Conservation (phyloP, 345 rosid species). For the Rhizophora mangle region DNA sequence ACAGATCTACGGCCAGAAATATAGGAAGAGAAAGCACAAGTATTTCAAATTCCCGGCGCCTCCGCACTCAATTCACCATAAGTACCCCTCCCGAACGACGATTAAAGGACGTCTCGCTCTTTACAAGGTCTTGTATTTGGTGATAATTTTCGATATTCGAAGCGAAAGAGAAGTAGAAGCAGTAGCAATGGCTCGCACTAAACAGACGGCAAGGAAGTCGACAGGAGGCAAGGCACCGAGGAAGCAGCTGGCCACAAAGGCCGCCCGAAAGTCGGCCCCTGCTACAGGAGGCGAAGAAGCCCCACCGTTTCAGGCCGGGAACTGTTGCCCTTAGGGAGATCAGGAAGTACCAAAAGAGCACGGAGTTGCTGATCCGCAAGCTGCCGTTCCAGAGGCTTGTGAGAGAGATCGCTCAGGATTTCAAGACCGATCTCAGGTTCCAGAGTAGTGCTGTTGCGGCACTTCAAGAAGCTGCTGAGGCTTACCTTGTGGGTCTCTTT, state of each 20-base stretch:
- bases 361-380: neutral
- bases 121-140: neutral
- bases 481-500: neutral
- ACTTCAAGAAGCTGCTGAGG: neutral
- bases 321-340: constrained; percentile 16
- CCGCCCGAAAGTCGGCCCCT: constrained; percentile 15
- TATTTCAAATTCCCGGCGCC: neutral
- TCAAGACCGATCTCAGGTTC: constrained; percentile 3
- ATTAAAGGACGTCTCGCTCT: neutral
- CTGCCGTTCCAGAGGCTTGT: neutral
- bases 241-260: constrained; percentile 18
- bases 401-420: neutral
- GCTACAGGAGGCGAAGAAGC: constrained; percentile 8
- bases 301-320: constrained; percentile 15
- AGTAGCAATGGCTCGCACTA: constrained; percentile 7
- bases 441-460: neutral
- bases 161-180: neutral
- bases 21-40: neutral
- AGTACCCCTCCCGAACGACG: neutral
- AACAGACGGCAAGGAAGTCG: constrained; percentile 12
- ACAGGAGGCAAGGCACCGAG: constrained; percentile 7
- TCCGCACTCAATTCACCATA: neutral
- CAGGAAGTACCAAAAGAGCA: constrained; percentile 15
- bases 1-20: no score
- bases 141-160: neutral